Base-by-base conservation (phyloP, 257 asterid genomes). In the Solanum clarkiae region DNA sequence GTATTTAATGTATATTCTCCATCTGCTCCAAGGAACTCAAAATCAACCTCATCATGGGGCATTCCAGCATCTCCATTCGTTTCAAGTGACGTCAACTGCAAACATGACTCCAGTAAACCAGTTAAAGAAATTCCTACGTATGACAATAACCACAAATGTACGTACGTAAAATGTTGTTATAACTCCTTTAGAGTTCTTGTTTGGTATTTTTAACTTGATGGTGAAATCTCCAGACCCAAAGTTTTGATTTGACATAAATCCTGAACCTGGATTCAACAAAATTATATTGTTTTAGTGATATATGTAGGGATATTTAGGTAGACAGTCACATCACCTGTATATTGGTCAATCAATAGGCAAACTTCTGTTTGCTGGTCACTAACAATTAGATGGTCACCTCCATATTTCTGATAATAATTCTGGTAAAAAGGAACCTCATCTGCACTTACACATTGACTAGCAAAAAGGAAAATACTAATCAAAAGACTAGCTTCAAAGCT, bases 21-120 rank as follows among this genome's bases (percentile, higher is more conserved):
- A 62, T 26, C 29, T 20, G 72, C 82, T 10, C 90, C 90, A 20
- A 85, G 49, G 16, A 89, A 83, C 82, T 89, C 91, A 60, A 89
- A 56, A 77, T 87, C 91, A 70, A 89, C 40, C 80, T 89, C 91
- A 71, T 83, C 88, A 45, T 87, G 90, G 29, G 36, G 32, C 7
- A 3, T 26, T 2, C 24, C 44, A 2, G 72, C 8, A 29, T 17
- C 1, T 24, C 53, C 17, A 32, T 79, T 32, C 12, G 6, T 7
- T 69, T 57, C 47, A 3, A 29, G 24, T 51, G 72, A 69, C 1
- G 79, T 84, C 69, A 88, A 42, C 91, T 88, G 69, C 70, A 80
- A 85, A 32, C 36, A 29, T 29, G 3, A 26, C 29, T 1, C 32
- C 32, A n/a, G n/a, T n/a, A 26, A 26, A 26, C 26, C 26, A 32